phyloP scores from a whole-genome alignment of 352 stramenopile species.

The Phytopythium aichiense region DNA sequence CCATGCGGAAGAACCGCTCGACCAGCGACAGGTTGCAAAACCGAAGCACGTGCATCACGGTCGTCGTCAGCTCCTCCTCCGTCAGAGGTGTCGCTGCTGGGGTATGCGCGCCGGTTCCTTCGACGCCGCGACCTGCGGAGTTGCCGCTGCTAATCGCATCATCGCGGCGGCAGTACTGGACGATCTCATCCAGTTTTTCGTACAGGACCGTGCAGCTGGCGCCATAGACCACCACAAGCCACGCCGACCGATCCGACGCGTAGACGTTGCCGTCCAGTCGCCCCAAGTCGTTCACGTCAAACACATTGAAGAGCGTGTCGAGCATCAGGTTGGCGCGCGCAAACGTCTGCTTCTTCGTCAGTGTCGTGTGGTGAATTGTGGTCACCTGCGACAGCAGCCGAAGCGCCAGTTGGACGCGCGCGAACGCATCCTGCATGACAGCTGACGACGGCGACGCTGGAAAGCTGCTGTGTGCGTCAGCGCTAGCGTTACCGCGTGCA shows the following conservation, averaged over 20 bases:
- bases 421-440: slow-evolving; percentile 78
- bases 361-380: slow-evolving; percentile 44
- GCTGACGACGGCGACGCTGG: slow-evolving; percentile 35
- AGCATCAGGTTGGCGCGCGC: slow-evolving; percentile 50
- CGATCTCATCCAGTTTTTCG: slow-evolving; percentile 80
- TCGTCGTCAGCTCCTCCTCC: slow-evolving; percentile 58
- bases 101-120: neutral
- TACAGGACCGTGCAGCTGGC: slow-evolving; percentile 73
- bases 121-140: slow-evolving; percentile 8
- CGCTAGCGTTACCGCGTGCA: slow-evolving; percentile 7
- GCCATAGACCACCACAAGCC: slow-evolving; percentile 66
- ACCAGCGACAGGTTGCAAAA: slow-evolving; percentile 80
- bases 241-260: slow-evolving; percentile 35
- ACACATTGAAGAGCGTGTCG: slow-evolving; percentile 46
- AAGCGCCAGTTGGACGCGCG: slow-evolving; percentile 61
- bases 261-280: slow-evolving; percentile 28
- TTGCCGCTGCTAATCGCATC: slow-evolving; percentile 12
- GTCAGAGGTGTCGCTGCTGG: slow-evolving; percentile 15
- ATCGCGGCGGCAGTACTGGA: slow-evolving; percentile 51
- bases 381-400: slow-evolving; percentile 63
- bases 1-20: slow-evolving; percentile 51
- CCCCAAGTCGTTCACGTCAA: slow-evolving; percentile 61
- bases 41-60: slow-evolving; percentile 55
- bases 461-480: slow-evolving; percentile 18
- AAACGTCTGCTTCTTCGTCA: slow-evolving; percentile 45